Evolutionary conservation across 495 filamentous ascomycete species (phyloP).

Genomic region (Tuber magnatum): DNA sequence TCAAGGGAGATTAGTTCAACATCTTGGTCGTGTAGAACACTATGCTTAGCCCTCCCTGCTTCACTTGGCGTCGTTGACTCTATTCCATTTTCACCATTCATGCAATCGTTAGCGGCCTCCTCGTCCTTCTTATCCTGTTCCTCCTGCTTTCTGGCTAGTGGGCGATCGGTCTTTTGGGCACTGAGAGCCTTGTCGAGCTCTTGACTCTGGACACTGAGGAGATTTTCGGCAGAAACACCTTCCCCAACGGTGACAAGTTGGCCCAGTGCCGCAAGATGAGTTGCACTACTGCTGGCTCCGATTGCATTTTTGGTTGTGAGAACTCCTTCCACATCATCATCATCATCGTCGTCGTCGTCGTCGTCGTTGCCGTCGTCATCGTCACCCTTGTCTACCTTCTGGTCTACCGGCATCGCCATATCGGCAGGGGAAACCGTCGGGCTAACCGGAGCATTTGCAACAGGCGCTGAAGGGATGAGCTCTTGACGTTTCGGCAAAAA

Average conservation of each 20-base stretch:
- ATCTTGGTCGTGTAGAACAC: slow-evolving; percentile 55
- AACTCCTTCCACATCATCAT: slow-evolving; percentile 35
- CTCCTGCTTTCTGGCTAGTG: slow-evolving; percentile 79
- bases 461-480: slow-evolving; percentile 46
- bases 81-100: slow-evolving; percentile 44
- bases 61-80: slow-evolving; percentile 43
- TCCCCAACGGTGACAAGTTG: slow-evolving; percentile 71
- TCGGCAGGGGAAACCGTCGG: slow-evolving; percentile 12
- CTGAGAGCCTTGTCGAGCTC: slow-evolving; percentile 78
- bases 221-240: slow-evolving; percentile 56
- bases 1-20: slow-evolving; percentile 72
- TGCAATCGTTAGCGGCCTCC: slow-evolving; percentile 50
- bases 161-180: slow-evolving; percentile 80
- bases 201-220: slow-evolving; percentile 65
- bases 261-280: slow-evolving; percentile 55
- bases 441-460: slow-evolving; percentile 29
- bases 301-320: slow-evolving; percentile 22
- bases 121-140: slow-evolving; percentile 78
- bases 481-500: slow-evolving; percentile 88
- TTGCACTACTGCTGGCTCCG: slow-evolving; percentile 30
- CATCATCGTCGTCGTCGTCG: slow-evolving; percentile 19
- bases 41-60: slow-evolving; percentile 42
- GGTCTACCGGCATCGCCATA: slow-evolving; percentile 19
- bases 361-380: slow-evolving; percentile 42
- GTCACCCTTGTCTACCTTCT: slow-evolving; percentile 41